A percentile compares a stretch with the other conserved stretches of the same genome.
Conservation (phyloP, 2,329 filamentous ascomycete genomes). For the Neofusicoccum laricinum region DNA sequence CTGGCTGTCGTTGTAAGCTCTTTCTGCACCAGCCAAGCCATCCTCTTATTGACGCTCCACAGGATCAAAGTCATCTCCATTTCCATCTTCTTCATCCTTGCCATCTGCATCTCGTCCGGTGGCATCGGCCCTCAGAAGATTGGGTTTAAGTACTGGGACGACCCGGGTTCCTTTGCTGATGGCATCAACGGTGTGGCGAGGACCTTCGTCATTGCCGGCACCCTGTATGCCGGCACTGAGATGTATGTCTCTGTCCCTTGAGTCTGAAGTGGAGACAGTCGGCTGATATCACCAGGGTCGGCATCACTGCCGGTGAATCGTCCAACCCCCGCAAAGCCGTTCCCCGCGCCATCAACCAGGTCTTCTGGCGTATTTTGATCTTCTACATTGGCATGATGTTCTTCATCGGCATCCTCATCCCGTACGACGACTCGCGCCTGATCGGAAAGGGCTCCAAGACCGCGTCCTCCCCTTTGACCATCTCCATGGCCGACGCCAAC, state of each 20-base stretch:
- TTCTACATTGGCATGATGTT: slow-evolving; percentile 48
- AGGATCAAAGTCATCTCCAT: slow-evolving; percentile 20
- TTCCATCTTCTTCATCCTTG: slow-evolving; percentile 21
- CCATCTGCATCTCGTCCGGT: slow-evolving; percentile 20
- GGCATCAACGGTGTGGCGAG: slow-evolving; percentile 21
- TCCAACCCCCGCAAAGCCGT: slow-evolving; percentile 63
- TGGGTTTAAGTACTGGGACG: slow-evolving; percentile 36
- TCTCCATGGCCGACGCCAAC: slow-evolving; percentile 44
- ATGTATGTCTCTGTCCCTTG: slow-evolving; percentile 10
- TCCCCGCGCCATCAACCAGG: slow-evolving; percentile 53
- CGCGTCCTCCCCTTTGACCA: slow-evolving; percentile 59
- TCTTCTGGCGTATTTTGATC: slow-evolving; percentile 45
- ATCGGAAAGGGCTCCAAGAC: slow-evolving; percentile 43
- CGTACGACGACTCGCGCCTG: slow-evolving; percentile 49
- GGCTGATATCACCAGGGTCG: slow-evolving; percentile 20
- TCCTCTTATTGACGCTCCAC: neutral
- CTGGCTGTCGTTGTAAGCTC: slow-evolving; percentile 27
- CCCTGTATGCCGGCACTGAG: slow-evolving; percentile 22
- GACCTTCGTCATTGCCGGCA: slow-evolving; percentile 21
- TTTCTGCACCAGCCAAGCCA: slow-evolving; percentile 15
- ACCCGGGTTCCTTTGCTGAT: slow-evolving; percentile 23
- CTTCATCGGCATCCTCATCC: slow-evolving; percentile 58
- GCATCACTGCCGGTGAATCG: slow-evolving; percentile 57
- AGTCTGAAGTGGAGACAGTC: neutral
- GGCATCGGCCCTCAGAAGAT: slow-evolving; percentile 21